Conservation (phyloP, 345 rosid genomes). For the Brassica incana region DNA sequence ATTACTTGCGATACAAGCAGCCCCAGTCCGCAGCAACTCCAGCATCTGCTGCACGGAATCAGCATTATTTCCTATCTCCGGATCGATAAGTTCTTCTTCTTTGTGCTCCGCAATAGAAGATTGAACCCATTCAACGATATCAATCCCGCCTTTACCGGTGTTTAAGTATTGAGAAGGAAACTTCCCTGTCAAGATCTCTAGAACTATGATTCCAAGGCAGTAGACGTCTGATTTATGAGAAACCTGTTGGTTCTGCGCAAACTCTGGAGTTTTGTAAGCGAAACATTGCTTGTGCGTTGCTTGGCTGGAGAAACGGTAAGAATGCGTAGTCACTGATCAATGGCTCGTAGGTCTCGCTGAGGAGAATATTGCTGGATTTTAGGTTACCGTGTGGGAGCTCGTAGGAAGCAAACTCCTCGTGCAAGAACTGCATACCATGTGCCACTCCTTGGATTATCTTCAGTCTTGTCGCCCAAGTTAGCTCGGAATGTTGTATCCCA, state of each 20-base stretch:
- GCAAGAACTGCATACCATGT: slow-evolving; percentile 63
- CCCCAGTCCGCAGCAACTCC: slow-evolving; percentile 57
- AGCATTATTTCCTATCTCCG: slow-evolving; percentile 48
- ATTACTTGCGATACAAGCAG: slow-evolving; percentile 54
- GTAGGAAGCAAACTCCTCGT: slow-evolving; percentile 50
- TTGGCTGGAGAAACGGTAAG: slow-evolving; percentile 46
- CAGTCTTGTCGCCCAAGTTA: slow-evolving; percentile 65
- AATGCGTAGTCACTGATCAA: slow-evolving; percentile 68
- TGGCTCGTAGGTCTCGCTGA: slow-evolving; percentile 56
- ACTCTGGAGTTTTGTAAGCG: slow-evolving; percentile 70
- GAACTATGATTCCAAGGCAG: slow-evolving; percentile 70
- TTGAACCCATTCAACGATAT: slow-evolving; percentile 60
- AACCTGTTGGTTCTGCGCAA: slow-evolving; percentile 41
- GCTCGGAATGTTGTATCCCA: slow-evolving; percentile 50
- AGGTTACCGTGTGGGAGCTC: slow-evolving; percentile 87
- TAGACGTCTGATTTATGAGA: slow-evolving; percentile 75
- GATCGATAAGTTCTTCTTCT: slow-evolving; percentile 66
- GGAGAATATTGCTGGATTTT: slow-evolving; percentile 79
- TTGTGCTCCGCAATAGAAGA: slow-evolving; percentile 41
- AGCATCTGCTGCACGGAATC: slow-evolving; percentile 46
- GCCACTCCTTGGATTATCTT: slow-evolving; percentile 65
- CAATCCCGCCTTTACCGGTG: slow-evolving; percentile 60
- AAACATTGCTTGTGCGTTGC: slow-evolving; percentile 50
- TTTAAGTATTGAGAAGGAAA: slow-evolving; percentile 67
- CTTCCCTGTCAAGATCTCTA: slow-evolving; percentile 79